Evolutionary conservation across 1,284 basidiomycete genomes (phyloP).

Genomic region (Stygiomarasmius scandens): DNA sequence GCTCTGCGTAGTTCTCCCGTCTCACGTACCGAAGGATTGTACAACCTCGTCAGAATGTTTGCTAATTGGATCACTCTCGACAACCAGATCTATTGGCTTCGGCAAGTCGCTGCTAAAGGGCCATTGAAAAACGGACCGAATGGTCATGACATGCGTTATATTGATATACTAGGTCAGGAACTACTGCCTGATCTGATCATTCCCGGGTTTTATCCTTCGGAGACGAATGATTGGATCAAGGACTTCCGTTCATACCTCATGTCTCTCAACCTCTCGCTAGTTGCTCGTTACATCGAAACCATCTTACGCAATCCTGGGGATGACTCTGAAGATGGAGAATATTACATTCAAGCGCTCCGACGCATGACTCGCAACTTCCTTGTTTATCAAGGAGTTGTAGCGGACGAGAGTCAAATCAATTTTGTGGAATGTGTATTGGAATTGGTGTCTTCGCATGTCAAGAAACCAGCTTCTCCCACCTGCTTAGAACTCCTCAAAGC

Average conservation of each 20-base stretch:
- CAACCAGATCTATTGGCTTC: not conserved
- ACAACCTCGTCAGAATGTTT: not conserved
- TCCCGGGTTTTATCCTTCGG: not conserved
- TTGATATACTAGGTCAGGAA: not conserved
- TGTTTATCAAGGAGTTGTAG: not conserved
- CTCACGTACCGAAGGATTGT: not conserved
- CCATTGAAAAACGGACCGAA: not conserved
- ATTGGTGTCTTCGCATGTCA: not conserved
- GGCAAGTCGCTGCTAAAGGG: not conserved
- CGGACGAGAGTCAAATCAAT: not conserved
- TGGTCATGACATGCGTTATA: not conserved
- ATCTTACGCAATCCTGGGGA: not conserved
- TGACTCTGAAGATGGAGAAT: not conserved
- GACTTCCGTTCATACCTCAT: not conserved
- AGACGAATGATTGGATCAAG: not conserved
- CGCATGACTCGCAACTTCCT: not conserved
- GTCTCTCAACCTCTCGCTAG: not conserved
- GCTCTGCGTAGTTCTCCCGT: not conserved
- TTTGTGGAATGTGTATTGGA: not conserved
- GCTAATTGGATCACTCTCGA: not conserved
- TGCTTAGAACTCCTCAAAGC: not conserved
- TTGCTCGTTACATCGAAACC: not conserved
- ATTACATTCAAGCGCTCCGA: not conserved
- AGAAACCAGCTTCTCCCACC: not conserved
- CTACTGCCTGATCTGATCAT: not conserved